Evolutionary conservation across 176 grass and related monocot species (phyloP), one percentile per base, ranked within the genome.

Genomic region (Oryza rufipogon): DNA sequence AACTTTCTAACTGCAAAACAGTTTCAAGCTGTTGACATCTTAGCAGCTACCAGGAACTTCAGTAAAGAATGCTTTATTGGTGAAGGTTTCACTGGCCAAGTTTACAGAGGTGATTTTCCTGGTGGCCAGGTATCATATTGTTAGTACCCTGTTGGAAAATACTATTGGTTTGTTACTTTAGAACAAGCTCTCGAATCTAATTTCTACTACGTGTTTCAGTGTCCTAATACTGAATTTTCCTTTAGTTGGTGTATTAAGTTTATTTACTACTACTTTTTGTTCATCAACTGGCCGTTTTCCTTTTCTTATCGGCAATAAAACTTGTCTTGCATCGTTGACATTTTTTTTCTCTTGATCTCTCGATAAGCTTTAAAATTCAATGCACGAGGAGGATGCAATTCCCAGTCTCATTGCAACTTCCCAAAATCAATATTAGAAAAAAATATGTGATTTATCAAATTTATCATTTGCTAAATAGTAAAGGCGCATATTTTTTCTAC

Each of bases 21-120:
- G 58, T 98, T 88, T 92, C 87, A 73, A 79, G 87, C 89, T 89
- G 66, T 78, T 49, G 88, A 93, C 66, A 90, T 98, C 88, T 84
- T 90, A 64, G 56, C 75, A 34, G 91, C 96, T 81, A 98, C 96
- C 42, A 93, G 76, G 78, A 83, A 95, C 85, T 98, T 93, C 78
- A 95, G 84, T 83, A 86, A 91, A 85, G 89, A 95, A 82, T 80
- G 68, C 42, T 91, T 98, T 87, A 85, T 98, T 28, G 96, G 96
- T 34, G 89, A 92, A 89, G 96, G 96, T 73, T 88, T 89, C 81
- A 83, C 85, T 78, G 96, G 96, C 47, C 90, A 87, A 79, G 92
- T 95, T 90, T 95, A 95, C 87, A 90, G 90, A 95, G 96, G 91
- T 76, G 87, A 93, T 63, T 93, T 95, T 91, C 81, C 93, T 69